phyloP scores from a whole-genome alignment of 306 rosid species.

The Dryas octopetala region DNA sequence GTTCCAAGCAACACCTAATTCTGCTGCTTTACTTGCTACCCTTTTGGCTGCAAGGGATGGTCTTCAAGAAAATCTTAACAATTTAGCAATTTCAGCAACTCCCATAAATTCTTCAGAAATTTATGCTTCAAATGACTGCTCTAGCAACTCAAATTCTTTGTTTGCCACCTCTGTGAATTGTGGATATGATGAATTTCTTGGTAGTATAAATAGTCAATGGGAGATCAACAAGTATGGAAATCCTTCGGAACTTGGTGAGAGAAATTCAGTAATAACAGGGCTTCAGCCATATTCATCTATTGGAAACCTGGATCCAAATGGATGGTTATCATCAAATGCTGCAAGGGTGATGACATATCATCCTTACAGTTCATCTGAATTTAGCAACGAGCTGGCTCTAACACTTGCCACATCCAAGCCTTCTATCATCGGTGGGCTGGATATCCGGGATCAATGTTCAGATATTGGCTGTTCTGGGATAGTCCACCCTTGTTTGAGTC shows the following conservation, averaged over 20 bases:
- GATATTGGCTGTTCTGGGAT: conserved; percentile 46
- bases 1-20: conserved; percentile 36
- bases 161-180: conserved; percentile 24
- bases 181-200: conserved; percentile 40
- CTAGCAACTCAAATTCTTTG: conserved; percentile 42
- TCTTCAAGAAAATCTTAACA: conserved; percentile 51
- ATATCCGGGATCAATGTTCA: conserved; percentile 45
- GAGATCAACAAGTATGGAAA: conserved; percentile 31
- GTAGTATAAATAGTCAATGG: conserved; percentile 30
- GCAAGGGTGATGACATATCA: conserved; percentile 36
- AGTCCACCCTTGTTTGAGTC: conserved; percentile 38
- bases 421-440: conserved; percentile 24
- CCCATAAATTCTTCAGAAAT: conserved; percentile 35
- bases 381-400: conserved; percentile 61
- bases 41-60: conserved; percentile 40
- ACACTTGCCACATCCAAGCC: conserved; percentile 62
- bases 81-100: conserved; percentile 35
- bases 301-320: conserved; percentile 44
- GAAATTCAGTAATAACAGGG: conserved; percentile 20
- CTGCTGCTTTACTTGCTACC: conserved; percentile 45
- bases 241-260: conserved; percentile 31
- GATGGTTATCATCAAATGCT: conserved; percentile 50
- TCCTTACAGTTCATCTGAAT: conserved; percentile 37
- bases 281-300: conserved; percentile 37
- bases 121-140: conserved; percentile 42